Conservation (phyloP, 257 asterid species). For the Henckelia pumila region DNA sequence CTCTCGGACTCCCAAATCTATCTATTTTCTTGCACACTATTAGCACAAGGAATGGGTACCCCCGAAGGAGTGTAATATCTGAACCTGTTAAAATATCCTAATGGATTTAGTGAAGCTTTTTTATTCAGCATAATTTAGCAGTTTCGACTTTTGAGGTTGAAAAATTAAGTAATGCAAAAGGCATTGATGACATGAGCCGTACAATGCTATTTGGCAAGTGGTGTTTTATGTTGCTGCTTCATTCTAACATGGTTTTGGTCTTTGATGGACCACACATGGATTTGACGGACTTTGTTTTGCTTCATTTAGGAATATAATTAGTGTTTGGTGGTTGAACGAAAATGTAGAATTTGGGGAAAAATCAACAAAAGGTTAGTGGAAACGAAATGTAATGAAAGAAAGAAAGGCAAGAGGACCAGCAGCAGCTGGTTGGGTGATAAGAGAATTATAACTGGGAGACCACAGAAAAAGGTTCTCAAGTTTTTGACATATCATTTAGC, state of each 20-base stretch:
- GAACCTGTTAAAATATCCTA: neutral
- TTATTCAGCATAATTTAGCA: neutral
- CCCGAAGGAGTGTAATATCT: too few relatives aligned
- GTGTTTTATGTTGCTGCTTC: neutral
- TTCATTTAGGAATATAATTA: neutral
- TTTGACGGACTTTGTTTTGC: too few relatives aligned
- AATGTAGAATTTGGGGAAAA: neutral
- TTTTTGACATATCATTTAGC: neutral
- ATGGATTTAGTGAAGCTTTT: neutral
- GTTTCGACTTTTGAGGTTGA: neutral
- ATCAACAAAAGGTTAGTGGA: too few relatives aligned
- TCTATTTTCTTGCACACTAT: neutral
- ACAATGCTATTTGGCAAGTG: neutral
- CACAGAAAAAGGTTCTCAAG: neutral
- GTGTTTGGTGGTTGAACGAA: neutral
- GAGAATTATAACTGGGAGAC: neutral
- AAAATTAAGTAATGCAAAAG: too few relatives aligned
- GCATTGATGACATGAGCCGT: neutral
- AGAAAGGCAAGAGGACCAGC: neutral
- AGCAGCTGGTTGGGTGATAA: neutral
- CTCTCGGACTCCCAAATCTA: neutral
- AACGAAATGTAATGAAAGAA: neutral
- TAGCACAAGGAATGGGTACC: neutral
- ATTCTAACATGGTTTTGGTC: neutral
- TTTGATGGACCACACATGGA: too few relatives aligned